Evolutionary conservation across 2,329 filamentous ascomycete genomes (phyloP), one percentile per base, ranked within the genome.

Genomic region (Colletotrichum gigasporum): DNA sequence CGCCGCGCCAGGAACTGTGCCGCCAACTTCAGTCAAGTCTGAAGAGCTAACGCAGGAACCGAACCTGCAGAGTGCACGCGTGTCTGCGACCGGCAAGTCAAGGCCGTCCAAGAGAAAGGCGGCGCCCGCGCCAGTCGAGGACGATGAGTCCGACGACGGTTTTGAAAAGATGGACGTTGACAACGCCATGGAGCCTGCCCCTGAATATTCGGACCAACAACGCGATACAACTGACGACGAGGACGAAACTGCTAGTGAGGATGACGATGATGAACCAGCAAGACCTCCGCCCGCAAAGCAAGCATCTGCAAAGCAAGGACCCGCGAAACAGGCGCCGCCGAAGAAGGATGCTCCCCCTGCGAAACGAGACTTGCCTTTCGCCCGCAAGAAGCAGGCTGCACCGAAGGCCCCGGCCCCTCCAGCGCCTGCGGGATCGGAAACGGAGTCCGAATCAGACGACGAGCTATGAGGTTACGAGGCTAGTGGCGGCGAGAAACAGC

Each of bases 381-480:
- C 73, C 53, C 76, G 69, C 32, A 76, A 71, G 56, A 81, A 76
- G 45, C 60, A 61, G n/a, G 66, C 65, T 8, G 30, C 32, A 16
- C 11, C 58, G 16, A 68, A 71, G 47, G 64, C 75, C 3, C 62
- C 76, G 47, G 64, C 75, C 3, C 62, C 76, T 5, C 71, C 68
- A 41, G 73, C 67, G 42, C 72, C 70, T 9, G 73, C 73, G 10
- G 77, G 71, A 14, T 82, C 80, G 48, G 84, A 87, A 56, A 85
- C 83, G 0, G 83, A 83, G 14, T 85, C 83, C 1, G 85, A 83
- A n/a, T 85, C 83, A 1, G 85, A 86, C 64, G 85, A 87, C 69
- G 85, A 88, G 70, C 68, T 87, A 61, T 87, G 71, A 79, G 2
- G 30, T 24, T 10, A n/a, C n/a, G 12, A 20, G 6, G 35, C 10